phyloP scores from a whole-genome alignment of 2,329 filamentous ascomycete genomes.

The Ceratocystiopsis minuta region DNA sequence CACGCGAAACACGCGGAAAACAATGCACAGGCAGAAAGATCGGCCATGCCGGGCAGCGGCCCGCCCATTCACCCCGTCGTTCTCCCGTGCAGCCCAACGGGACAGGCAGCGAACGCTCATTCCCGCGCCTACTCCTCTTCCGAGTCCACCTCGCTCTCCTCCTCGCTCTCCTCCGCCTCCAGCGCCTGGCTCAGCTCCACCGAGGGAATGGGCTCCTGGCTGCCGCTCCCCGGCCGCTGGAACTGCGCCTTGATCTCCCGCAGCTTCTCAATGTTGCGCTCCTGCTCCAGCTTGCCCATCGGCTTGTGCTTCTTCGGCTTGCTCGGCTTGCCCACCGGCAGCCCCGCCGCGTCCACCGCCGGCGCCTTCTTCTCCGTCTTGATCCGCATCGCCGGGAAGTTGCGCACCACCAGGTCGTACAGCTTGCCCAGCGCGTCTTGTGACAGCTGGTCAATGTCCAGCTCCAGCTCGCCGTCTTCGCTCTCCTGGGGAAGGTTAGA shows the following conservation, averaged over 20 bases:
- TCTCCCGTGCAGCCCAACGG: no score
- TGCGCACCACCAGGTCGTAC: constrained; percentile 25
- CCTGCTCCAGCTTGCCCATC: constrained; percentile 56
- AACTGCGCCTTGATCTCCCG: constrained; percentile 39
- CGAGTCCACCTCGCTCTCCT: constrained; percentile 27
- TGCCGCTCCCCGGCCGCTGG: constrained; percentile 27
- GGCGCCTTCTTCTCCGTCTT: constrained; percentile 17
- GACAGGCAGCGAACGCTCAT: no score
- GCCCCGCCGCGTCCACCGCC: constrained; percentile 9
- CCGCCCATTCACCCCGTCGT: no score
- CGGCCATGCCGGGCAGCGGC: no score
- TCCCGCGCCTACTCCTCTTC: constrained; percentile 22
- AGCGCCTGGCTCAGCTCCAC: constrained; percentile 18
- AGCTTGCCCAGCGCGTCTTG: constrained; percentile 35
- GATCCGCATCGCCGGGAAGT: constrained; percentile 19
- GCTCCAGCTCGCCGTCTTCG: constrained; percentile 38
- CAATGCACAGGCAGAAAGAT: no score
- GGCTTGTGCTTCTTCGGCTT: constrained; percentile 60
- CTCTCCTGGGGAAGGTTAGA: constrained; percentile 27
- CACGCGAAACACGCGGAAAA: no score
- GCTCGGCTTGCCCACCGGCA: constrained; percentile 15
- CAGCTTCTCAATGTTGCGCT: constrained; percentile 45
- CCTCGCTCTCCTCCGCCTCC: constrained; percentile 25
- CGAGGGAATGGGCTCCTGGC: constrained; percentile 24
- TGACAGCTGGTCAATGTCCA: constrained; percentile 40